Percentiles rank a stretch among this genome's conserved stretches.
phyloP scores from a whole-genome alignment of 257 asterid genomes.

The Linderniella brevidens region DNA sequence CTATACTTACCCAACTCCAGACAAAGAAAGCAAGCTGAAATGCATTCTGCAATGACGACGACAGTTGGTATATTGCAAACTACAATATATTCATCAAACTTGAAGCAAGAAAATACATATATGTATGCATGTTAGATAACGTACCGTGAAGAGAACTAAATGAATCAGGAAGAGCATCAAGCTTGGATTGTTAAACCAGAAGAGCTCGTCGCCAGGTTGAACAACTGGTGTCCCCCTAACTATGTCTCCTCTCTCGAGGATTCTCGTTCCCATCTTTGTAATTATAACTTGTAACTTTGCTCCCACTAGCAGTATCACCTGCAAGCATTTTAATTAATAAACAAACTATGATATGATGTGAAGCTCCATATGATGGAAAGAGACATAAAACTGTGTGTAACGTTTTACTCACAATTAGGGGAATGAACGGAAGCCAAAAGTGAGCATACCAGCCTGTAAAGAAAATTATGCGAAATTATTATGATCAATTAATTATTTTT shows the following conservation, averaged over 20 bases:
- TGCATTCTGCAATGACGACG: not conserved
- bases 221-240: constrained; percentile 38
- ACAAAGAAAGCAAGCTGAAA: constrained; percentile 5
- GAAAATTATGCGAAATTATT: too few relatives aligned
- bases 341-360: too few relatives aligned
- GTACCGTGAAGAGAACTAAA: constrained; percentile 1
- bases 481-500: too few relatives aligned
- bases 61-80: not conserved
- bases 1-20: constrained; percentile 1
- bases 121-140: not conserved
- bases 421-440: constrained; percentile 78
- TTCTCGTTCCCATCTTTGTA: constrained; percentile 75
- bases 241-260: constrained; percentile 73
- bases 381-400: too few relatives aligned
- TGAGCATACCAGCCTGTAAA: constrained; percentile 76
- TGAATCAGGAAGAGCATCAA: not conserved
- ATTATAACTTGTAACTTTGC: constrained; percentile 75
- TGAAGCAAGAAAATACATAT: not conserved
- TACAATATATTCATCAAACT: not conserved
- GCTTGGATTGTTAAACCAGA: not conserved
- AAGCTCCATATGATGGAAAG: too few relatives aligned
- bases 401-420: constrained; percentile 50
- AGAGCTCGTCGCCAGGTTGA: constrained; percentile 29
- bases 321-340: constrained; percentile 4
- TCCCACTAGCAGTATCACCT: constrained; percentile 67